These are phyloP conservation scores for Cytospora mali DNA, from an alignment of 2,329 filamentous ascomycete species.

Conservation along the genomic window DNA sequence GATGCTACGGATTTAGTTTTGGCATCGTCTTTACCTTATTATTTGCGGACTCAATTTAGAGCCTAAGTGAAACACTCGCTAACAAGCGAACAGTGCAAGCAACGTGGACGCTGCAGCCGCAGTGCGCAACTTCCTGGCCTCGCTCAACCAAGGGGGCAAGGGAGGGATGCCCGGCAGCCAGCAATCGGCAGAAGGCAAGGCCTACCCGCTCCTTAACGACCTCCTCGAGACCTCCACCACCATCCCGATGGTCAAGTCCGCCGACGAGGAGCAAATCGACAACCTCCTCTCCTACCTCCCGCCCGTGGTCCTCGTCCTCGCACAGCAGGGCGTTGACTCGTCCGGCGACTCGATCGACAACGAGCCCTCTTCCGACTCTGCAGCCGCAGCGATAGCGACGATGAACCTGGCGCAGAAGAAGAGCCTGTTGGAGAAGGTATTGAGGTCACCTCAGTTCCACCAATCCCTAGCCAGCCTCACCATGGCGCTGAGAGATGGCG, in stretches of 20 bases:
- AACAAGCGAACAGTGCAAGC: slow-evolving; percentile 54
- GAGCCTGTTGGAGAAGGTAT: slow-evolving; percentile 74
- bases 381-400: slow-evolving; percentile 73
- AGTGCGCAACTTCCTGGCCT: slow-evolving; percentile 87
- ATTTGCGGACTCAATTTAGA: background rate
- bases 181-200: slow-evolving; percentile 54
- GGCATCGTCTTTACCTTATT: slow-evolving; percentile 35
- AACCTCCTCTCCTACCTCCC: slow-evolving; percentile 78
- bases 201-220: slow-evolving; percentile 83
- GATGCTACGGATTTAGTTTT: slow-evolving; percentile 20
- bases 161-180: slow-evolving; percentile 41
- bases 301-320: slow-evolving; percentile 74
- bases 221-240: slow-evolving; percentile 79
- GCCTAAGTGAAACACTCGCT: slow-evolving; percentile 19
- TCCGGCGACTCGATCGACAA: slow-evolving; percentile 54
- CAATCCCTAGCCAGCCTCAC: slow-evolving; percentile 86
- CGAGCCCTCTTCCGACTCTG: slow-evolving; percentile 69
- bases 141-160: slow-evolving; percentile 63
- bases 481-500: slow-evolving; percentile 85
- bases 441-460: slow-evolving; percentile 87
- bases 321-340: slow-evolving; percentile 63
- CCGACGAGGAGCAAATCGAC: slow-evolving; percentile 69
- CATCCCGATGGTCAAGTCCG: slow-evolving; percentile 70
- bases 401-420: slow-evolving; percentile 79
- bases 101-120: slow-evolving; percentile 66